Percentiles rank a stretch among this genome's conserved stretches.
These are phyloP conservation scores for Tarenaya hassleriana DNA, from an alignment of 345 rosid species.

Conservation along the genomic window DNA sequence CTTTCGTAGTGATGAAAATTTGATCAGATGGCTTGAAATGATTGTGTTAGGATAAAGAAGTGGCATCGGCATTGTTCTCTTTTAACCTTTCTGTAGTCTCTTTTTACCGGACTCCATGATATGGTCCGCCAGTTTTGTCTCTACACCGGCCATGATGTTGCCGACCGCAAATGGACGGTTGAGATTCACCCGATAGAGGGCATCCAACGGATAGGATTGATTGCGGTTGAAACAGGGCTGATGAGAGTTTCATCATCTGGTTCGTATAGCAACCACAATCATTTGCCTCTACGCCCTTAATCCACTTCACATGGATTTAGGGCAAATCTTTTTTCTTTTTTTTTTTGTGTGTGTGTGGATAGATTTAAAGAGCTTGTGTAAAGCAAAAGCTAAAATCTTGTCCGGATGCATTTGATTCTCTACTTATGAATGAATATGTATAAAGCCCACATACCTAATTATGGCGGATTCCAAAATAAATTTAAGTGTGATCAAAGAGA, in stretches of 20 bases:
- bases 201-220: slow-evolving; percentile 30
- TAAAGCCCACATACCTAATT: too few relatives aligned
- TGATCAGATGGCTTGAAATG: slow-evolving; percentile 16
- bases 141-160: slow-evolving; percentile 27
- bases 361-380: too few relatives aligned
- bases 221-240: slow-evolving; percentile 26
- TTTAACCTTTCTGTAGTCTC: slow-evolving; percentile 9
- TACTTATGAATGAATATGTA: too few relatives aligned
- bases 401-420: too few relatives aligned
- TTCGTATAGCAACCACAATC: slow-evolving; percentile 13
- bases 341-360: too few relatives aligned
- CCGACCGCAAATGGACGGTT: slow-evolving; percentile 31
- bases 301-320: not conserved
- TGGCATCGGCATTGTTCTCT: slow-evolving; percentile 18
- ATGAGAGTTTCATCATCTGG: slow-evolving; percentile 24
- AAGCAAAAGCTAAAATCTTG: too few relatives aligned
- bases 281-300: slow-evolving; percentile 3
- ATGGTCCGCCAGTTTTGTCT: slow-evolving; percentile 23
- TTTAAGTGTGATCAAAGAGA: too few relatives aligned
- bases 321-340: too few relatives aligned
- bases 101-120: slow-evolving; percentile 10
- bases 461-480: too few relatives aligned
- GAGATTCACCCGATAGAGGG: slow-evolving; percentile 7
- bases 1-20: slow-evolving; percentile 8
- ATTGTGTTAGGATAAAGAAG: slow-evolving; percentile 16